Base-by-base conservation (phyloP, 2,329 filamentous ascomycete species). In the Venturiaceae sp. region DNA sequence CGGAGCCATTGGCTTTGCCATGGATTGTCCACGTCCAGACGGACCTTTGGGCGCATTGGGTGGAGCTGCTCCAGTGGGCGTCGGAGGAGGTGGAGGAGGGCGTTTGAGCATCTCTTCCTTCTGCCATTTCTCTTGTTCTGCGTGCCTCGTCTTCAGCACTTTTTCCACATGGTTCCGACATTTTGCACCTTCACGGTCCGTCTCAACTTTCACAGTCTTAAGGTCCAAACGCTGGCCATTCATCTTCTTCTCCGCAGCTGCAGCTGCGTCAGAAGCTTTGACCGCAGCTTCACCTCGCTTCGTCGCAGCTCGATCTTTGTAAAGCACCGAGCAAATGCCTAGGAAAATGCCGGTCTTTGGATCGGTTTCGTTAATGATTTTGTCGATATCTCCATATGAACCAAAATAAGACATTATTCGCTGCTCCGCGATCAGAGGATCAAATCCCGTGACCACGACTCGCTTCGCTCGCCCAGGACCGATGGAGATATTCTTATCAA, bases 361-460 rank as follows among this genome's bases (percentile, higher is more conserved):
- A 71, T 99, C 91, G 67, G 95, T 92, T 70, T 95, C 92, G 68
- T 96, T 96, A 67, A 90, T 91, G 65, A 95, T 87, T 67, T 92
- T 88, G 47, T 87, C 87, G 62, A 99, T 92, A 60, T 96, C 90
- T 57, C 91, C 91, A 73, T 88, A 95, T 3, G 82, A 83, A 19
- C 86, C 83, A 69, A 95, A 95, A 57, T 89, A 82, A 50, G 86
- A 83, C 19, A 82, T 83, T 55, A 96, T 81, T 66, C 90, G 88
- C 58, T 84, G 82, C 65, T 95, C 89, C 13, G 90, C 83, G 41
- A 88, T 86, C 63, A 97, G 77, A 6, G 92, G 92, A 71, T 97
- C 94, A 70, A 96, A 96, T n/a, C 91, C 90, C n/a, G 86, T 92
- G 21, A 96, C 90, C 3, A 97, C 86, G 53, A 99, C 84, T 69